phyloP scores from a whole-genome alignment of 2,329 filamentous ascomycete species.

The Aspergillus hiratsukae region DNA sequence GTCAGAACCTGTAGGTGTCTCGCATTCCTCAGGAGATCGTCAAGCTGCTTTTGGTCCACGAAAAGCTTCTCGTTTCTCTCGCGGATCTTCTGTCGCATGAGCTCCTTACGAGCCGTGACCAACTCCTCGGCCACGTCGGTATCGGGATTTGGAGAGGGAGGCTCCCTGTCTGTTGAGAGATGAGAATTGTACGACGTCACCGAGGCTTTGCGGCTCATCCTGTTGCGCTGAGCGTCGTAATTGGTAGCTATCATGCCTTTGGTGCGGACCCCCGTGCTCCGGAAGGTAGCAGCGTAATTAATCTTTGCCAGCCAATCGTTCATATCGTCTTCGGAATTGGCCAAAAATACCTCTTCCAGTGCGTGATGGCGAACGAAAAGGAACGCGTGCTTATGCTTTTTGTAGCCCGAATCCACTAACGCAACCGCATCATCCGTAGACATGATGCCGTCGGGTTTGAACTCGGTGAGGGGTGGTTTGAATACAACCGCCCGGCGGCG shows the following conservation, averaged over 20 bases:
- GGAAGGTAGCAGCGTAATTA: slow-evolving; percentile 93
- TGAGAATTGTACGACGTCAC: slow-evolving; percentile 54
- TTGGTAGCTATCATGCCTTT: slow-evolving; percentile 78
- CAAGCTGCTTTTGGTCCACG: slow-evolving; percentile 69
- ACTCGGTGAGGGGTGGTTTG: slow-evolving; percentile 81
- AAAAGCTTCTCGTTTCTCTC: slow-evolving; percentile 78
- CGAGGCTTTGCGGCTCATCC: slow-evolving; percentile 63
- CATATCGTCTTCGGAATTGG: slow-evolving; percentile 84
- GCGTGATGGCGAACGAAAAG: slow-evolving; percentile 82
- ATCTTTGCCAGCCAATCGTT: slow-evolving; percentile 96
- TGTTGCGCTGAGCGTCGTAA: slow-evolving; percentile 70
- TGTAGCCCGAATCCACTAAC: slow-evolving; percentile 79
- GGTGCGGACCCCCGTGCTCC: slow-evolving; percentile 86
- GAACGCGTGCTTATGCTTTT: slow-evolving; percentile 91
- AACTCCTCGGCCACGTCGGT: slow-evolving; percentile 84
- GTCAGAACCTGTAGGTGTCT: slow-evolving; percentile 84
- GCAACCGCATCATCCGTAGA: slow-evolving; percentile 92
- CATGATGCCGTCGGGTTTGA: slow-evolving; percentile 91
- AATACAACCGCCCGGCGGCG: slow-evolving; percentile 78
- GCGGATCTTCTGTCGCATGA: slow-evolving; percentile 77
- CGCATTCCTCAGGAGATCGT: slow-evolving; percentile 79
- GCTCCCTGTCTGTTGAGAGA: slow-evolving; percentile 63
- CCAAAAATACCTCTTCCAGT: slow-evolving; percentile 83
- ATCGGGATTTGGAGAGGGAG: slow-evolving; percentile 67
- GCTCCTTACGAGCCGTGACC: slow-evolving; percentile 70